A percentile compares a stretch with the other conserved stretches of the same genome.
phyloP scores from a whole-genome alignment of 1,284 basidiomycete species.

The Pseudozyma tsukubaensis region DNA sequence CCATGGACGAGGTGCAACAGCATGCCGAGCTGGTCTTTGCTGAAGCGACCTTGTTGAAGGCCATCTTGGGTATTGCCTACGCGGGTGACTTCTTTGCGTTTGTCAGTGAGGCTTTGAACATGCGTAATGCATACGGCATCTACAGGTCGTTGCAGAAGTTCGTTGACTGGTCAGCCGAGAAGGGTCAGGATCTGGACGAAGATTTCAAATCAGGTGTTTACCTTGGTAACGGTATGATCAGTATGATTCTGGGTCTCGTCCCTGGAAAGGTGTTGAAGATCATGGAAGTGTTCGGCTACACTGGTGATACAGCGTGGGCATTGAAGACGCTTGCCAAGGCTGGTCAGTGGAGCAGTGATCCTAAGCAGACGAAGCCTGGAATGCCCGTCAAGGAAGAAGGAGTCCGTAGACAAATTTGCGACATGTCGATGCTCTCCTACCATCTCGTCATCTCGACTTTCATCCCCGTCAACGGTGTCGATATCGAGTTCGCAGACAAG shows the following conservation, averaged over 20 bases:
- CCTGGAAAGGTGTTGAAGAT: slow-evolving; percentile 67
- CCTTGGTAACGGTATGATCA: slow-evolving; percentile 67
- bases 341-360: slow-evolving; percentile 55
- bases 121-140: slow-evolving; percentile 67
- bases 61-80: slow-evolving; percentile 65
- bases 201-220: slow-evolving; percentile 67
- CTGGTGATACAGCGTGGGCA: slow-evolving; percentile 58
- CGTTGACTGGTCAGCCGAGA: slow-evolving; percentile 63
- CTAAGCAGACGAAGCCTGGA: slow-evolving; percentile 43
- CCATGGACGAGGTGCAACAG: slow-evolving; percentile 63
- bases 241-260: slow-evolving; percentile 66
- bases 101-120: slow-evolving; percentile 66
- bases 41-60: slow-evolving; percentile 64
- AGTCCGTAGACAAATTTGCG: slow-evolving; percentile 58
- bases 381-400: slow-evolving; percentile 50
- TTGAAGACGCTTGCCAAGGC: slow-evolving; percentile 60
- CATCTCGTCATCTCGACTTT: slow-evolving; percentile 67
- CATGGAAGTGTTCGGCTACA: slow-evolving; percentile 68
- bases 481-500: slow-evolving; percentile 66
- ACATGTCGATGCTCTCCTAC: slow-evolving; percentile 66
- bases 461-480: slow-evolving; percentile 65
- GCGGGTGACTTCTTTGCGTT: slow-evolving; percentile 67
- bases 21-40: slow-evolving; percentile 67
- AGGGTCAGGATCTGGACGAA: slow-evolving; percentile 52
- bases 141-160: slow-evolving; percentile 66